phyloP scores from a whole-genome alignment of 768 basidiomycete genomes.

The Rhizopogon rudus region DNA sequence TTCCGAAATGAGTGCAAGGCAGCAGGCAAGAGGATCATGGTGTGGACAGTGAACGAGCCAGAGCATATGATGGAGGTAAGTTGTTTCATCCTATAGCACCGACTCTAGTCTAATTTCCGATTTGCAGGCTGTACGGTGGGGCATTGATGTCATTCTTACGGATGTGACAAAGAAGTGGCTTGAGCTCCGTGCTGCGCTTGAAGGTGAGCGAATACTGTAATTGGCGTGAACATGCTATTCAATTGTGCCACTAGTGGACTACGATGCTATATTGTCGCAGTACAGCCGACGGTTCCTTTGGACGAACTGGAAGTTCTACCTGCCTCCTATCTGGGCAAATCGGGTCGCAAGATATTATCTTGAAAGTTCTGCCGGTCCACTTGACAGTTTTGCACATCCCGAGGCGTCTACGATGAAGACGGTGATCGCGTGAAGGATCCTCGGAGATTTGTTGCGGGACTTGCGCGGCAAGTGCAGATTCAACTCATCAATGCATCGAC shows the following conservation, averaged over 20 bases:
- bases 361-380: constrained; percentile 51
- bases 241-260: constrained; percentile 44
- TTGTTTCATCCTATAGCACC: constrained; percentile 1
- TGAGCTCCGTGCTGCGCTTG: constrained; percentile 52
- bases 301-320: constrained; percentile 61
- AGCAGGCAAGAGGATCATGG: constrained; percentile 81
- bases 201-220: constrained; percentile 36
- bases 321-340: constrained; percentile 37
- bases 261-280: constrained; percentile 56
- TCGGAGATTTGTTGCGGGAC: not conserved
- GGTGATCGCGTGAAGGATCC: constrained; percentile 7
- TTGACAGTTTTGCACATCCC: constrained; percentile 32
- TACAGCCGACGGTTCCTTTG: constrained; percentile 70
- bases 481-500: not conserved
- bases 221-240: not conserved
- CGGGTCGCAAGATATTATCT: constrained; percentile 28
- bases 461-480: no score
- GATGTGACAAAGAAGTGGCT: constrained; percentile 70
- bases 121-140: constrained; percentile 71
- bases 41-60: constrained; percentile 94
- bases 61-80: constrained; percentile 87
- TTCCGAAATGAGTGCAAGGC: constrained; percentile 78
- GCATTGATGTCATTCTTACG: constrained; percentile 72
- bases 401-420: constrained; percentile 19
- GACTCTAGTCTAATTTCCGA: constrained; percentile 1